Conservation (phyloP, 1,139 yeast species). For the Diutina pseudorugosa region DNA sequence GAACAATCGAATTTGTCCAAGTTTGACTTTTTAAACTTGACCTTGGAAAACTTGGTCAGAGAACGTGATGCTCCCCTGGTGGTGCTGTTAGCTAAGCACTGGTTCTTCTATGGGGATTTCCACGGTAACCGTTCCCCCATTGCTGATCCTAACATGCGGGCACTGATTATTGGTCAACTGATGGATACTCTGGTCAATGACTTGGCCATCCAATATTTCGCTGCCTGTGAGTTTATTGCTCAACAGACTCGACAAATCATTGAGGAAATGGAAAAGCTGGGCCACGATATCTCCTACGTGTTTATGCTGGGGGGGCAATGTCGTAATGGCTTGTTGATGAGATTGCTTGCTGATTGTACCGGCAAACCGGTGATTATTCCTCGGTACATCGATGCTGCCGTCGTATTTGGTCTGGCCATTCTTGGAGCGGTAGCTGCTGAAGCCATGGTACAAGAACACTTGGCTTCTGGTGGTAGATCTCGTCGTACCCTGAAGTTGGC, state of each 20-base stretch:
- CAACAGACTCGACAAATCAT: slow-evolving; percentile 95
- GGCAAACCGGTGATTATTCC: slow-evolving; percentile 91
- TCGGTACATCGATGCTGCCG: slow-evolving; percentile 91
- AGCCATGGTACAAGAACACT: slow-evolving; percentile 31
- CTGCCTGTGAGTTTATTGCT: slow-evolving; percentile 94
- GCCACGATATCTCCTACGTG: slow-evolving; percentile 64
- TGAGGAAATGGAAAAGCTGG: slow-evolving; percentile 68
- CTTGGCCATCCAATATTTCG: slow-evolving; percentile 75
- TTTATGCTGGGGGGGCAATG: slow-evolving; percentile 97
- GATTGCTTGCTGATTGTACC: slow-evolving; percentile 85
- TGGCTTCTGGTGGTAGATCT: slow-evolving; percentile 22
- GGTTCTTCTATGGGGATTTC: slow-evolving; percentile 90
- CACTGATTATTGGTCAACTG: slow-evolving; percentile 84
- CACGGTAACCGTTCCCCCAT: slow-evolving; percentile 96
- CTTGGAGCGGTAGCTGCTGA: slow-evolving; percentile 90
- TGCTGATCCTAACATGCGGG: slow-evolving; percentile 89
- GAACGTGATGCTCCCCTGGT: slow-evolving; percentile 52
- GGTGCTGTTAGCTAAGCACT: slow-evolving; percentile 68
- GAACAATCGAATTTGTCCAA: slow-evolving; percentile 57
- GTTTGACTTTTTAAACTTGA: slow-evolving; percentile 72
- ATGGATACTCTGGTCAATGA: slow-evolving; percentile 83
- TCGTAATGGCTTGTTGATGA: slow-evolving; percentile 77
- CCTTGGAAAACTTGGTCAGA: slow-evolving; percentile 54
- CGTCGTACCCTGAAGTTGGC: slow-evolving; percentile 25
- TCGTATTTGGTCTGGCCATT: slow-evolving; percentile 89